phyloP scores from a whole-genome alignment of 2,329 filamentous ascomycete genomes.

The Aspergillus sp. region DNA sequence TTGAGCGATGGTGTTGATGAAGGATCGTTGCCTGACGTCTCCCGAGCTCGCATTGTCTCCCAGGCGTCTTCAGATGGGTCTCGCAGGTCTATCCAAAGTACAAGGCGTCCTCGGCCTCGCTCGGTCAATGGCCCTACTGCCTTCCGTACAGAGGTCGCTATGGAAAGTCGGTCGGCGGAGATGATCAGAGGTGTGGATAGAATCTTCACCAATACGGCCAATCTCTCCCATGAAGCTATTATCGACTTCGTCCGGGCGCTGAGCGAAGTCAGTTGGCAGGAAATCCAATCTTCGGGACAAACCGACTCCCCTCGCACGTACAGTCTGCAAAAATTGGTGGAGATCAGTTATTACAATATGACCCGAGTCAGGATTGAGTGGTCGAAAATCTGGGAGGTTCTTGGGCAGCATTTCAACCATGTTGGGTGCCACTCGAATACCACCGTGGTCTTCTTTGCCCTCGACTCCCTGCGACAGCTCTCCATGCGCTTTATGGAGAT shows the following conservation, averaged over 20 bases:
- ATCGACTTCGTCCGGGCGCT: conserved; percentile 90
- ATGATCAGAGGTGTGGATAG: conserved; percentile 90
- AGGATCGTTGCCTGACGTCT: conserved; percentile 86
- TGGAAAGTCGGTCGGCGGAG: conserved; percentile 88
- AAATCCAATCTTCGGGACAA: conserved; percentile 94
- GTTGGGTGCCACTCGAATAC: conserved; percentile 97
- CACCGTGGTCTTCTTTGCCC: conserved; percentile 92
- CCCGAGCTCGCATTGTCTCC: conserved; percentile 71
- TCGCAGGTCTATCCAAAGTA: conserved; percentile 64
- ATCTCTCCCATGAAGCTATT: conserved; percentile 89
- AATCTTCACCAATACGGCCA: conserved; percentile 95
- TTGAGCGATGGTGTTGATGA: conserved; percentile 95
- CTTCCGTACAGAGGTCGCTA: conserved; percentile 76
- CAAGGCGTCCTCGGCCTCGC: conserved; percentile 49
- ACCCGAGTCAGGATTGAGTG: conserved; percentile 96
- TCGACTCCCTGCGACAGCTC: conserved; percentile 91
- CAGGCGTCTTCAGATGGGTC: conserved; percentile 55
- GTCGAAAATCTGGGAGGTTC: conserved; percentile 94
- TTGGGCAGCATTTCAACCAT: conserved; percentile 98
- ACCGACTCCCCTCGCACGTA: conserved; percentile 96
- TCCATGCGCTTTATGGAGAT: conserved; percentile 99
- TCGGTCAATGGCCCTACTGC: conserved; percentile 50
- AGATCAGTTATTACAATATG: conserved; percentile 99
- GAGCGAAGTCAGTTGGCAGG: conserved; percentile 97
- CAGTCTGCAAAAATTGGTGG: conserved; percentile 95